Conservation (phyloP, 164 flowering plant species). For the Magnolia officinalis region DNA sequence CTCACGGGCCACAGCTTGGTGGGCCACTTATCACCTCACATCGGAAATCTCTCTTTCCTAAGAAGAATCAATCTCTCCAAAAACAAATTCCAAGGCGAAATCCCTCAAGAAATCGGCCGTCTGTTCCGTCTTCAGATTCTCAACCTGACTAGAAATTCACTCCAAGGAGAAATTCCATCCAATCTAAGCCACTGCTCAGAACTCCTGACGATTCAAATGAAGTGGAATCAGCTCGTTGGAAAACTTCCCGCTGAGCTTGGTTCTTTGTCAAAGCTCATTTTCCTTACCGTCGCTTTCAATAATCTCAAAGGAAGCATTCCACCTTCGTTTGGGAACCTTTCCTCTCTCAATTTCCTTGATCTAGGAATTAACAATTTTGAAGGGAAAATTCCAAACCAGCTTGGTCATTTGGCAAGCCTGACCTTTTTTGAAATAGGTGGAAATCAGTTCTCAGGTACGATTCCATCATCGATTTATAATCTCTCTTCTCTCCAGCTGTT, state of each 20-base stretch:
- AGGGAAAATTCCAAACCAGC: slow-evolving; percentile 26
- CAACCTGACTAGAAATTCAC: slow-evolving; percentile 28
- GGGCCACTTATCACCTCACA: slow-evolving; percentile 30
- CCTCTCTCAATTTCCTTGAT: slow-evolving; percentile 16
- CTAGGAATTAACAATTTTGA: not conserved
- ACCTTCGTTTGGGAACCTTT: slow-evolving; percentile 26
- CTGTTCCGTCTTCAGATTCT: slow-evolving; percentile 27
- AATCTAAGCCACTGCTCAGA: not conserved
- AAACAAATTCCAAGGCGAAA: slow-evolving; percentile 28
- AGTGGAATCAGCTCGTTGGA: too few species aligned
- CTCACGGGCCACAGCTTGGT: slow-evolving; percentile 17
- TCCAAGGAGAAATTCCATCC: slow-evolving; percentile 29
- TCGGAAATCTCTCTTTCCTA: slow-evolving; percentile 44
- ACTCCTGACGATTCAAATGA: too few species aligned
- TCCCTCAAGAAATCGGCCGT: slow-evolving; percentile 29
- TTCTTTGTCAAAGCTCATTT: slow-evolving; percentile 21
- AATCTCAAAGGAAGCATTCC: slow-evolving; percentile 33
- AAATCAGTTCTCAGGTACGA: slow-evolving; percentile 32
- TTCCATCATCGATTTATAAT: slow-evolving; percentile 42
- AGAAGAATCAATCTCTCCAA: slow-evolving; percentile 26
- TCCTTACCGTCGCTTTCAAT: slow-evolving; percentile 26
- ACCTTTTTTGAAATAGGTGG: slow-evolving; percentile 25
- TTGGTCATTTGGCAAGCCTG: slow-evolving; percentile 15
- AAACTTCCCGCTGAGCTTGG: slow-evolving; percentile 26
- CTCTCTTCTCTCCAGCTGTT: slow-evolving; percentile 31